phyloP scores from a whole-genome alignment of 768 basidiomycete species.

The Hericium alpestre region DNA sequence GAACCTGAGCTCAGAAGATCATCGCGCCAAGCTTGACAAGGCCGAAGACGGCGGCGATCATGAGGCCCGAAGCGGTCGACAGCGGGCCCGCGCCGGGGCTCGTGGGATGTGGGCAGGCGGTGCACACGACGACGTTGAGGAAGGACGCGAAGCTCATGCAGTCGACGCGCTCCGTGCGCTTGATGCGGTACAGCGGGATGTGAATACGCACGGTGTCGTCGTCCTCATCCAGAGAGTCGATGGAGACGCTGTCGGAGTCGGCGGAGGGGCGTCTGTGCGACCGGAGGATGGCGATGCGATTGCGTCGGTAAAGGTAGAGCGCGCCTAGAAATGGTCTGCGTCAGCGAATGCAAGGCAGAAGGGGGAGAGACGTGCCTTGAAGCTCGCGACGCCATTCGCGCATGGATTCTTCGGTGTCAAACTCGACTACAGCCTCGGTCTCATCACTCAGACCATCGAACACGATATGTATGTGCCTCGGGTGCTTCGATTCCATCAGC shows the following conservation, averaged over 20 bases:
- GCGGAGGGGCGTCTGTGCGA: background rate
- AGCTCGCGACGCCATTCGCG: constrained; percentile 41
- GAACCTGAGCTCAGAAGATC: background rate
- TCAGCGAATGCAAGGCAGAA: background rate
- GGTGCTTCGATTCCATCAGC: constrained; percentile 35
- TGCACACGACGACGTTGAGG: constrained; percentile 8
- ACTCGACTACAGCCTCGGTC: constrained; percentile 28
- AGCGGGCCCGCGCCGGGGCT: background rate
- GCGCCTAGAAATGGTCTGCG: constrained; percentile 23
- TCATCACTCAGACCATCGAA: constrained; percentile 22
- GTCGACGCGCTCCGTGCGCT: constrained; percentile 11
- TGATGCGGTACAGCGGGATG: constrained; percentile 33
- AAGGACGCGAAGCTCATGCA: constrained; percentile 15
- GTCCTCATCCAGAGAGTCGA: constrained; percentile 17
- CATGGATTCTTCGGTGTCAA: constrained; percentile 49
- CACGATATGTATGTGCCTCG: constrained; percentile 29
- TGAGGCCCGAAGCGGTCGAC: background rate
- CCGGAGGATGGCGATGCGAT: constrained; percentile 24
- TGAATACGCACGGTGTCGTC: constrained; percentile 33
- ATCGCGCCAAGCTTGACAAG: background rate
- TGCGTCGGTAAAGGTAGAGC: constrained; percentile 35
- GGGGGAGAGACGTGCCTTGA: constrained; percentile 20
- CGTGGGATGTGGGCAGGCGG: background rate
- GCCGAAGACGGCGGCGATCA: background rate
- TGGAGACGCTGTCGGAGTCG: background rate